Evolutionary conservation across 2,329 filamentous ascomycete genomes (phyloP), one percentile per base, ranked within the genome.

Genomic region (Beauveria scarabaeidicola): DNA sequence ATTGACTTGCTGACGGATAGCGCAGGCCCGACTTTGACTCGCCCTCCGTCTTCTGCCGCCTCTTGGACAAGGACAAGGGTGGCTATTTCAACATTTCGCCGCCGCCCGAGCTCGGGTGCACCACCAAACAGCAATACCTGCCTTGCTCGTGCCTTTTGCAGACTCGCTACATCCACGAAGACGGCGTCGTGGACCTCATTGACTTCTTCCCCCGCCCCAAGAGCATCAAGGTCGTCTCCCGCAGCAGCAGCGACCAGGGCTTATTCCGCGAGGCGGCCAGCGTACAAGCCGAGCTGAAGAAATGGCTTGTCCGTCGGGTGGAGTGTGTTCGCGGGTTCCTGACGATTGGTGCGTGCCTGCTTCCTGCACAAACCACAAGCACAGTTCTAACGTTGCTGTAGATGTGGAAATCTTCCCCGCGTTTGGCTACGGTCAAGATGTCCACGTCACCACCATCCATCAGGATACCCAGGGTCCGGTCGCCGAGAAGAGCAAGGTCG

Each of bases 51-150:
- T 91, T 91, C 69, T 90, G 87, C 67, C 83, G 88, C 44, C 77
- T 91, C 17, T 73, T 91, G 3, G 88, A 91, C 72, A 87, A 88
- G 67, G 76, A 88, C 65, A 90, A 87, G 68, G 88, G 89, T 25
- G 89, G 88, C 0, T 83, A 87, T 69, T 91, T 90, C 71, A 84
- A 79, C 64, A 87, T 91, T 64, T 72, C 80, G n/a, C 80, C 83
- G 23, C 77, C 79, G 2, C 64, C 73, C 1, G 70, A 76, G 10
- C 69, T 80, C 27, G 74, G 74, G 7, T 85, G 79, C 66, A 89
- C 87, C 3, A 90, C 84, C 40, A 91, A 91, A 70, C 88, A 91
- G 72, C 85, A 89, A 68, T 91, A 91, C 66, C 78, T 91, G 2
- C 87, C 88, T 0, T 88, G 85, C 10, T 87, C 86, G 52, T 90